Percentiles rank a stretch among this genome's conserved stretches.
Evolutionary conservation across 441 rosid genomes (phyloP).

Genomic region (Isatis lusitanica): DNA sequence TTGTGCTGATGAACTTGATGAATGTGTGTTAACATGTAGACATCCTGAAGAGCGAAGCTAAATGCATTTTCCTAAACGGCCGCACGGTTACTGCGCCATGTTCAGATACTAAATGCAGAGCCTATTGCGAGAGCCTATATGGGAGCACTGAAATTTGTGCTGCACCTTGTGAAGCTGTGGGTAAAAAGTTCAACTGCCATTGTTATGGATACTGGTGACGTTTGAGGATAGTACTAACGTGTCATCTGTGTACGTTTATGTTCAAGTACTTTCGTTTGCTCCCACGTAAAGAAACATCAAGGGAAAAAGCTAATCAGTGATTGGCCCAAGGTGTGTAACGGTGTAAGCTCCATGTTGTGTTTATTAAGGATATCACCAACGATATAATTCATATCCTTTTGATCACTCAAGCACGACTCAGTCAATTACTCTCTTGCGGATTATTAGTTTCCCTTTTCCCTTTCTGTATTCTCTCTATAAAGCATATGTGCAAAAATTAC

Average conservation of each 20-base stretch:
- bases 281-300: neutral
- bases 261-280: neutral
- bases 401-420: no score
- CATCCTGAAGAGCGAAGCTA: conserved; percentile 1
- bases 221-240: neutral
- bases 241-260: neutral
- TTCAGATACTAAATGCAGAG: neutral
- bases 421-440: no score
- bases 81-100: conserved; percentile 1
- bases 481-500: no score
- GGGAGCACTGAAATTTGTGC: neutral
- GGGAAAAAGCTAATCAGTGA: neutral
- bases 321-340: neutral
- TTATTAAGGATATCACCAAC: neutral
- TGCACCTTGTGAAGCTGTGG: conserved; percentile 10
- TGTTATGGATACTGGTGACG: conserved; percentile 3
- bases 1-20: neutral
- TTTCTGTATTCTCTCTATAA: no score
- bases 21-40: neutral
- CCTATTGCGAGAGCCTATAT: neutral
- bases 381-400: no score
- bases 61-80: conserved; percentile 3
- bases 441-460: no score
- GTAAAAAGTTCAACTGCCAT: neutral
- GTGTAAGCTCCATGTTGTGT: neutral